Evolutionary conservation across 805 yeast genomes (phyloP).

Genomic region (Ogataea zsoltii): DNA sequence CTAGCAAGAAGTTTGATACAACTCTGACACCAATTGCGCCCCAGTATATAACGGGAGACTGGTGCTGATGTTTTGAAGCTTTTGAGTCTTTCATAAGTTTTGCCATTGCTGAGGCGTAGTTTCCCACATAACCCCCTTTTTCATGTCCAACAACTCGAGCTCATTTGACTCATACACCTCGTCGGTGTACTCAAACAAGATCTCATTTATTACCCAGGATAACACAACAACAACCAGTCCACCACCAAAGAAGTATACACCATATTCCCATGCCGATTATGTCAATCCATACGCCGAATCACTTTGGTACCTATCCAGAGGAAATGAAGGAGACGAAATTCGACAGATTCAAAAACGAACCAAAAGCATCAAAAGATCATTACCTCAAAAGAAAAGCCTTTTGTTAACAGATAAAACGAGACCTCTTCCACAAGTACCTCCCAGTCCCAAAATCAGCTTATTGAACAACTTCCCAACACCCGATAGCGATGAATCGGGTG

Average conservation of each 20-base stretch:
- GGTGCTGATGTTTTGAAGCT: too few species aligned
- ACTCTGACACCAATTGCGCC: neutral
- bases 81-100: too few species aligned
- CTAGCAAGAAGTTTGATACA: neutral
- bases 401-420: conserved; percentile 1
- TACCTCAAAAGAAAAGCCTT: too few species aligned
- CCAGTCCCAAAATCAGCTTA: conserved; percentile 33
- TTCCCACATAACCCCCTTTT: conserved; percentile 1
- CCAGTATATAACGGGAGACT: neutral
- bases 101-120: too few species aligned
- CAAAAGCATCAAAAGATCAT: conserved; percentile 6
- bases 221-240: neutral
- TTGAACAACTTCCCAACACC: conserved; percentile 30
- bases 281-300: conserved; percentile 45
- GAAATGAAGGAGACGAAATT: conserved; percentile 38
- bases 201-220: neutral
- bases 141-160: conserved; percentile 1
- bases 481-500: neutral
- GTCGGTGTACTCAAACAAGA: conserved; percentile 19
- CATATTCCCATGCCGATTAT: neutral
- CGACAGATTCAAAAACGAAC: conserved; percentile 29
- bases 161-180: conserved; percentile 11
- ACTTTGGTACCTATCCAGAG: conserved; percentile 40
- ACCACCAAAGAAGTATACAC: neutral
- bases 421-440: conserved; percentile 6